A percentile compares a stretch with the other conserved stretches of the same genome.
These are phyloP conservation scores for Globisporangium parvum DNA, from an alignment of 352 stramenopile genomes.

Conservation along the genomic window DNA sequence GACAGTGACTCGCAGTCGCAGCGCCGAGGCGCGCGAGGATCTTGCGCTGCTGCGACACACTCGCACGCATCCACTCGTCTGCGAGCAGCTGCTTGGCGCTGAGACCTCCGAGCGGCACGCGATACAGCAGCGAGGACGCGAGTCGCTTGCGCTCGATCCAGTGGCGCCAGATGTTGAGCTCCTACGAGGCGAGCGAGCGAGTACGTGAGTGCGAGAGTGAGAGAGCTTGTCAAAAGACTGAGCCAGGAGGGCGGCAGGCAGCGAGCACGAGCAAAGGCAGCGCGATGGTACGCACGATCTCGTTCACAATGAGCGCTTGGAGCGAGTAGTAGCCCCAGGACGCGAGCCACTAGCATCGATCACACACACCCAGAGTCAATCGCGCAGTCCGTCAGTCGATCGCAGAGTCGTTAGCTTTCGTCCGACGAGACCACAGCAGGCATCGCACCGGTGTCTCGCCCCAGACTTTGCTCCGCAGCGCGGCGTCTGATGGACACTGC, in stretches of 20 bases:
- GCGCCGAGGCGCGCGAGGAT: slow-evolving; percentile 7
- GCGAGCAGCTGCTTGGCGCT: slow-evolving; percentile 42
- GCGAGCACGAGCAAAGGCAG: neutral
- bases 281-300: slow-evolving; percentile 49
- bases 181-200: slow-evolving; percentile 21
- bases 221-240: no score
- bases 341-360: slow-evolving; percentile 43
- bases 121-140: slow-evolving; percentile 4
- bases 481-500: slow-evolving; percentile 25
- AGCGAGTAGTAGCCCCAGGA: slow-evolving; percentile 57
- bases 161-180: slow-evolving; percentile 62
- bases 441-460: slow-evolving; percentile 28
- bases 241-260: neutral
- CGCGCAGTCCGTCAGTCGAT: neutral
- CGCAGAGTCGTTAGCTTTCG: neutral
- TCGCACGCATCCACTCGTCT: slow-evolving; percentile 38
- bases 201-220: no score
- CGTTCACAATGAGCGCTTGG: slow-evolving; percentile 60
- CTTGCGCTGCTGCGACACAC: slow-evolving; percentile 7
- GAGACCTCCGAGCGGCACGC: slow-evolving; percentile 42
- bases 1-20: slow-evolving; percentile 17
- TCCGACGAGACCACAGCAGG: neutral
- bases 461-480: slow-evolving; percentile 32
- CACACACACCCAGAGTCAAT: neutral
- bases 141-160: slow-evolving; percentile 34